These are phyloP conservation scores for Aspergillus sp. DNA, from an alignment of 2,329 filamentous ascomycete species.

Conservation along the genomic window DNA sequence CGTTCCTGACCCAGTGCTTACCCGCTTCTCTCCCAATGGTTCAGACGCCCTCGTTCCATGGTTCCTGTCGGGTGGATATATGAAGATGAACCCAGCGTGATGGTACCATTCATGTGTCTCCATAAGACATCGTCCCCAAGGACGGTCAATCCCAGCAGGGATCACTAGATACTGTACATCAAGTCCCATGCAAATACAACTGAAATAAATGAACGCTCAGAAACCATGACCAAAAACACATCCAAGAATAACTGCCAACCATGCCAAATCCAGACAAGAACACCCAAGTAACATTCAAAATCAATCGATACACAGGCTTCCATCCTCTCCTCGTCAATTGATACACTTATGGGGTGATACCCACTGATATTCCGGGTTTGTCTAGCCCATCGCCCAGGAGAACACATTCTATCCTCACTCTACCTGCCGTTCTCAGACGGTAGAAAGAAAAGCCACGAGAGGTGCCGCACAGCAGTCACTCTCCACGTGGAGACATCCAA, in stretches of 20 bases:
- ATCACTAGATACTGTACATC: constrained; percentile 5
- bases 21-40: neutral
- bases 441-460: constrained; percentile 1
- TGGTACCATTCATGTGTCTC: constrained; percentile 4
- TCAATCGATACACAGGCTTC: neutral
- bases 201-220: neutral
- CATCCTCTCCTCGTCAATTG: neutral
- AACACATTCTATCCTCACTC: constrained; percentile 11
- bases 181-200: neutral
- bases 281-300: neutral
- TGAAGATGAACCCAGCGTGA: neutral
- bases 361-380: neutral
- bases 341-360: constrained; percentile 1
- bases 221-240: neutral
- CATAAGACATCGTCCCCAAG: constrained; percentile 1
- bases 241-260: neutral
- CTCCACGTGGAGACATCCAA: neutral
- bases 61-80: neutral
- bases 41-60: constrained; percentile 6
- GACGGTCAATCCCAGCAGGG: neutral
- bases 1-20: neutral
- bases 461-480: constrained; percentile 15
- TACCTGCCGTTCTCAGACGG: constrained; percentile 11
- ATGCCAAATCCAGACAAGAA: neutral
- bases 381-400: neutral